These are phyloP conservation scores for Endothia cerciana DNA, from an alignment of 2,329 filamentous ascomycete species.

Conservation along the genomic window DNA sequence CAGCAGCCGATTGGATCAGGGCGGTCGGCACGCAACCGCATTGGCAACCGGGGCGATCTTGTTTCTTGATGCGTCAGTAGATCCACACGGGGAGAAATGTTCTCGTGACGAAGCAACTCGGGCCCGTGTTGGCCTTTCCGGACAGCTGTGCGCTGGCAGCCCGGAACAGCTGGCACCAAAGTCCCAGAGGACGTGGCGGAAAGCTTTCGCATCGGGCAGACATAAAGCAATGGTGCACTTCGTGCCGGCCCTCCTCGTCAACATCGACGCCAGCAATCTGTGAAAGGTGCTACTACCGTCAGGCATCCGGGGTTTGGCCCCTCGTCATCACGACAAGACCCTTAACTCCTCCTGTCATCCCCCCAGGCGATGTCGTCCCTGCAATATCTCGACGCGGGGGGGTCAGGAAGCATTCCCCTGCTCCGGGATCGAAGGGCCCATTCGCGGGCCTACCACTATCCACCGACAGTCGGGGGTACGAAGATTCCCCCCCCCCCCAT, in stretches of 20 bases:
- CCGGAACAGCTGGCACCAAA: constrained; percentile 14
- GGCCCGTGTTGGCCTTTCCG: neutral
- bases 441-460: neutral
- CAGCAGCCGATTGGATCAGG: constrained; percentile 1
- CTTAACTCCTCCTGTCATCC: neutral
- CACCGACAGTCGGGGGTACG: neutral
- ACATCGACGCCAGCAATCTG: neutral
- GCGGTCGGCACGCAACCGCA: too few relatives aligned
- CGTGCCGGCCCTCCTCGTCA: neutral
- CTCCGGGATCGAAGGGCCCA: neutral
- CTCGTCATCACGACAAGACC: neutral
- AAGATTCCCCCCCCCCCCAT: neutral
- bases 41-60: too few relatives aligned
- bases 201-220: neutral
- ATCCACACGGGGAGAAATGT: neutral
- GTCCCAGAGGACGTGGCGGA: constrained; percentile 4
- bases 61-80: too few relatives aligned
- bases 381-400: neutral
- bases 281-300: neutral
- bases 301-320: too few relatives aligned
- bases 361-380: neutral
- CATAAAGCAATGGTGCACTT: neutral
- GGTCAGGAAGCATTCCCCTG: neutral
- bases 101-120: neutral
- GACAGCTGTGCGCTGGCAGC: constrained; percentile 2